Evolutionary conservation across 2,329 filamentous ascomycete genomes (phyloP).

Genomic region (Hypoxylon sp.): DNA sequence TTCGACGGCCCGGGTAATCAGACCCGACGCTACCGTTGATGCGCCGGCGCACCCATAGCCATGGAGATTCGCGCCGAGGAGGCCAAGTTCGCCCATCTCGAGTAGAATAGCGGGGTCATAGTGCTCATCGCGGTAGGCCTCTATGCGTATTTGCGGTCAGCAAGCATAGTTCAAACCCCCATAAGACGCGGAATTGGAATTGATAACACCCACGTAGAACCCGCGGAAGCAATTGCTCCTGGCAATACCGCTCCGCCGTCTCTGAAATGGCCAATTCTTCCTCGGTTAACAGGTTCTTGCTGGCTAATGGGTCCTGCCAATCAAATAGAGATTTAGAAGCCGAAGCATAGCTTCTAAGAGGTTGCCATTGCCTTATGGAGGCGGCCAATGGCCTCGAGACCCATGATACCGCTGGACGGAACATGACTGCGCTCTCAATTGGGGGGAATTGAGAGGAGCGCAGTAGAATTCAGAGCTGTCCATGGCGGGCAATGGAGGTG

Average conservation of each 20-base stretch:
- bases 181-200: neutral
- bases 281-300: constrained; percentile 83
- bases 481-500: constrained; percentile 27
- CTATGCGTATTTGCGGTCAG: constrained; percentile 44
- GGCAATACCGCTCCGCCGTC: constrained; percentile 93
- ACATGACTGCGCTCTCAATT: constrained; percentile 47
- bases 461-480: constrained; percentile 21
- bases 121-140: constrained; percentile 79
- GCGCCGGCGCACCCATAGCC: constrained; percentile 92
- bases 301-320: constrained; percentile 90
- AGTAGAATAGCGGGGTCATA: constrained; percentile 88
- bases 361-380: constrained; percentile 37
- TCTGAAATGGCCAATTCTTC: constrained; percentile 93
- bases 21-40: constrained; percentile 87
- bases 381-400: constrained; percentile 40
- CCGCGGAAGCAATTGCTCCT: constrained; percentile 87
- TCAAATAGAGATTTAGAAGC: constrained; percentile 71
- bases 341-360: constrained; percentile 52
- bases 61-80: constrained; percentile 87
- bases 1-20: constrained; percentile 92
- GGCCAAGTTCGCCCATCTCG: constrained; percentile 94
- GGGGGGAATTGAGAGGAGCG: constrained; percentile 30
- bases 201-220: constrained; percentile 81
- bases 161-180: neutral
- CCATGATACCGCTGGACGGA: constrained; percentile 48